These are phyloP conservation scores for Huiozyma sinensis DNA, from an alignment of 805 yeast genomes.

Conservation along the genomic window DNA sequence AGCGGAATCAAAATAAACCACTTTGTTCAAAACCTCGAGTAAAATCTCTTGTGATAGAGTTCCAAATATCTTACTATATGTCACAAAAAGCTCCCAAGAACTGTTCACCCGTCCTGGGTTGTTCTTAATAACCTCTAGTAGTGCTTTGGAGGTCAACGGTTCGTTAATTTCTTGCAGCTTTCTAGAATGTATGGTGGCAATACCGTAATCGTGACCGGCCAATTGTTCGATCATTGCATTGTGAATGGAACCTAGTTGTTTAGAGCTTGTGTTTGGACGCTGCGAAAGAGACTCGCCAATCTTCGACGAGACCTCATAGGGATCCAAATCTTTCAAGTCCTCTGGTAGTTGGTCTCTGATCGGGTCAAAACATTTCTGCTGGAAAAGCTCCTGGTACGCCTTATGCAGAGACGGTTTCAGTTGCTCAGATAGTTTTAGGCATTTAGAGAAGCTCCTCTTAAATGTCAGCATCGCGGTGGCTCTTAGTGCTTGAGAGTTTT, in stretches of 20 bases:
- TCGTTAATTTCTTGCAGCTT: slow-evolving; percentile 17
- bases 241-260: slow-evolving; percentile 14
- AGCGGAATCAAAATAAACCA: slow-evolving; percentile 30
- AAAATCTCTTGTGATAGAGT: slow-evolving; percentile 20
- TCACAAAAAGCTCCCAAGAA: slow-evolving; percentile 38
- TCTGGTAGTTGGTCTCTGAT: slow-evolving; percentile 7
- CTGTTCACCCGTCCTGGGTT: slow-evolving; percentile 46
- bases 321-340: slow-evolving; percentile 6
- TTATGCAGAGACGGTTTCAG: slow-evolving; percentile 1
- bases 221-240: slow-evolving; percentile 23
- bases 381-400: slow-evolving; percentile 5
- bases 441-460: slow-evolving; percentile 5
- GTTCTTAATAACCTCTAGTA: slow-evolving; percentile 28
- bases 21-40: slow-evolving; percentile 26
- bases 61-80: slow-evolving; percentile 11
- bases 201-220: slow-evolving; percentile 23
- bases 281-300: slow-evolving; percentile 7
- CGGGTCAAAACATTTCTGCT: slow-evolving; percentile 13
- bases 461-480: slow-evolving; percentile 6
- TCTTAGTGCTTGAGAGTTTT: not conserved
- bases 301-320: slow-evolving; percentile 15
- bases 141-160: slow-evolving; percentile 14
- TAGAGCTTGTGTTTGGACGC: slow-evolving; percentile 2
- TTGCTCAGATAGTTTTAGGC: not conserved
- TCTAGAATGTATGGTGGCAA: slow-evolving; percentile 24